Evolutionary conservation across 192 early-diverging fungal species (phyloP).

Genomic region (Podila epigama): DNA sequence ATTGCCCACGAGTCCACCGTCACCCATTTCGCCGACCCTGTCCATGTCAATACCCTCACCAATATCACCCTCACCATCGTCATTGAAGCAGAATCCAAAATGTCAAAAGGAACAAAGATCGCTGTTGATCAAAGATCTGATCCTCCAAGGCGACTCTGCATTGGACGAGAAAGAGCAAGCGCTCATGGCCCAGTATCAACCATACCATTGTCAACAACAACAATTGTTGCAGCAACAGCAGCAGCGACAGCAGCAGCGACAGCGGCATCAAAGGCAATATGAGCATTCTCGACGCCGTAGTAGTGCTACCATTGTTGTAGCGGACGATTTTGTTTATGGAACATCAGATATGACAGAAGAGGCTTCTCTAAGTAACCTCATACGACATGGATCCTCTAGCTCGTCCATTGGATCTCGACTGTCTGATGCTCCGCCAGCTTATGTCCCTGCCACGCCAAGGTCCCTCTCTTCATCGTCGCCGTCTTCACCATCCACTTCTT

Average conservation of each 20-base stretch:
- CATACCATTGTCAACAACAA: slow-evolving; percentile 20
- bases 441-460: too few species aligned
- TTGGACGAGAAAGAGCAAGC: slow-evolving; percentile 43
- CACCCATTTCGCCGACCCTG: background rate
- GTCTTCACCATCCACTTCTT: background rate
- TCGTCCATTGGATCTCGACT: too few species aligned
- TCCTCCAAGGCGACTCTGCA: slow-evolving; percentile 27
- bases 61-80: background rate
- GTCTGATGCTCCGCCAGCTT: too few species aligned
- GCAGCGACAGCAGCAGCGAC: slow-evolving; percentile 14
- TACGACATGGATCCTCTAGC: too few species aligned
- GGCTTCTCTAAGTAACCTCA: too few species aligned
- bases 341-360: too few species aligned
- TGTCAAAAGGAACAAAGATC: slow-evolving; percentile 28
- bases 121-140: slow-evolving; percentile 37
- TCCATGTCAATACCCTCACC: background rate
- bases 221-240: slow-evolving; percentile 25
- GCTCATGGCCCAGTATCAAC: slow-evolving; percentile 43
- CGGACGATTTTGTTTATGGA: background rate
- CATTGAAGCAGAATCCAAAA: slow-evolving; percentile 6
- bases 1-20: slow-evolving; percentile 14
- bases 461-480: too few species aligned
- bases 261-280: background rate
- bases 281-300: background rate
- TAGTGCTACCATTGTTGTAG: background rate